phyloP scores from a whole-genome alignment of 148 eudicot species.

The Tetragonia tetragonoides region DNA sequence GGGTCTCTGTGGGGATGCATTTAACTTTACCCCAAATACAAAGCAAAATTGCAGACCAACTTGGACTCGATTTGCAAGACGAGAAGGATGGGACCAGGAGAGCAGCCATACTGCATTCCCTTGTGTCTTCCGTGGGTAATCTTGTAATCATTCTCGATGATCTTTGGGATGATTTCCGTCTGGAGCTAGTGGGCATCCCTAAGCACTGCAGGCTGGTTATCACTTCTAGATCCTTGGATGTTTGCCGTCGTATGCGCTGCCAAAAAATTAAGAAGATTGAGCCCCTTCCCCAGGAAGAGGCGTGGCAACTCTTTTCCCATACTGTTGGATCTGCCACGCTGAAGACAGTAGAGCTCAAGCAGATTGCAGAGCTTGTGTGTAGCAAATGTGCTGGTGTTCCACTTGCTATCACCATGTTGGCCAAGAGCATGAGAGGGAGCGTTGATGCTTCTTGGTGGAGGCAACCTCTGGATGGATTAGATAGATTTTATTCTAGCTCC shows the following conservation, averaged over 20 bases:
- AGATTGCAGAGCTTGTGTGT: not conserved
- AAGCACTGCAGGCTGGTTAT: constrained; percentile 16
- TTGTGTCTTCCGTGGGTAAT: not conserved
- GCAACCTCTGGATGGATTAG: not conserved
- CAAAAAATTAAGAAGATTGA: constrained; percentile 13
- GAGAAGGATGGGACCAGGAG: constrained; percentile 22
- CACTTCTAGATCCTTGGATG: constrained; percentile 12
- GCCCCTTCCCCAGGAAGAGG: constrained; percentile 18
- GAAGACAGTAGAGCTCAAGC: not conserved
- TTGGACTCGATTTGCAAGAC: constrained; percentile 14
- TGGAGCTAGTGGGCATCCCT: constrained; percentile 25
- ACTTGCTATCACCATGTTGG: constrained; percentile 18
- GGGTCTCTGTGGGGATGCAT: constrained; percentile 16
- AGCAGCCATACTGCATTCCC: constrained; percentile 14
- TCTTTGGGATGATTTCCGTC: constrained; percentile 18
- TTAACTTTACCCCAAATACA: constrained; percentile 15
- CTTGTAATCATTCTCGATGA: constrained; percentile 19
- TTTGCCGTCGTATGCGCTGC: constrained; percentile 19
- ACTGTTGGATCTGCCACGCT: not conserved
- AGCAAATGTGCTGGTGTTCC: constrained; percentile 21
- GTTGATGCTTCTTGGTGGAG: constrained; percentile 12
- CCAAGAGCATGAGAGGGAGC: constrained; percentile 3
- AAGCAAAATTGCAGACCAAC: constrained; percentile 9
- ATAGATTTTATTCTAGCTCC: not conserved
- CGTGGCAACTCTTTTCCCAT: constrained; percentile 17